Percentiles rank a stretch among this genome's conserved stretches.
These are phyloP conservation scores for Strobilomyces echinocephalus DNA, from an alignment of 768 basidiomycete species.

Conservation along the genomic window DNA sequence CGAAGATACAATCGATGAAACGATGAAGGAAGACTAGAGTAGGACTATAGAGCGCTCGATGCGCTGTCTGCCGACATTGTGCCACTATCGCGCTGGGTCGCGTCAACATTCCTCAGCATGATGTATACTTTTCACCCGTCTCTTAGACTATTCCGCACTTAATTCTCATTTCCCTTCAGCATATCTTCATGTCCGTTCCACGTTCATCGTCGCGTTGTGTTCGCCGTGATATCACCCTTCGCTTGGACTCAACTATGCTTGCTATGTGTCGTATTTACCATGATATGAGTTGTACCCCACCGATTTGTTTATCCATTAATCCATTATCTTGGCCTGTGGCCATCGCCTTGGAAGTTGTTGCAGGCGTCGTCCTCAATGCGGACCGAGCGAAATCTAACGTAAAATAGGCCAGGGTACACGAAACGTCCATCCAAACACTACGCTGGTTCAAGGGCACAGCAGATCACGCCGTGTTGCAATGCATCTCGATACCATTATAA, in stretches of 20 bases:
- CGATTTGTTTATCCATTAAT: not conserved
- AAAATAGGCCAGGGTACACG: not conserved
- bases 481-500: slow-evolving; percentile 25
- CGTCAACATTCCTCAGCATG: not conserved
- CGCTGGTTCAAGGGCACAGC: not conserved
- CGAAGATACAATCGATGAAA: slow-evolving; percentile 13
- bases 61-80: slow-evolving; percentile 2
- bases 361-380: too few relatives aligned
- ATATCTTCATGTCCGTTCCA: not conserved
- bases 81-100: slow-evolving; percentile 14
- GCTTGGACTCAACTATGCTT: not conserved
- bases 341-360: too few relatives aligned
- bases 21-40: slow-evolving; percentile 20
- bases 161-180: slow-evolving; percentile 10
- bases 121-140: slow-evolving; percentile 1
- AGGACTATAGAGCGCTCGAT: slow-evolving; percentile 7
- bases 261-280: not conserved
- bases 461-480: not conserved
- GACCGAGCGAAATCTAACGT: too few relatives aligned
- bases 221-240: not conserved
- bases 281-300: not conserved
- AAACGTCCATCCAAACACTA: not conserved
- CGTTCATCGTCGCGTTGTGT: not conserved
- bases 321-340: too few relatives aligned
- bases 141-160: slow-evolving; percentile 15